Base-by-base conservation (phyloP, 306 rosid species). In the Quillaja saponaria region DNA sequence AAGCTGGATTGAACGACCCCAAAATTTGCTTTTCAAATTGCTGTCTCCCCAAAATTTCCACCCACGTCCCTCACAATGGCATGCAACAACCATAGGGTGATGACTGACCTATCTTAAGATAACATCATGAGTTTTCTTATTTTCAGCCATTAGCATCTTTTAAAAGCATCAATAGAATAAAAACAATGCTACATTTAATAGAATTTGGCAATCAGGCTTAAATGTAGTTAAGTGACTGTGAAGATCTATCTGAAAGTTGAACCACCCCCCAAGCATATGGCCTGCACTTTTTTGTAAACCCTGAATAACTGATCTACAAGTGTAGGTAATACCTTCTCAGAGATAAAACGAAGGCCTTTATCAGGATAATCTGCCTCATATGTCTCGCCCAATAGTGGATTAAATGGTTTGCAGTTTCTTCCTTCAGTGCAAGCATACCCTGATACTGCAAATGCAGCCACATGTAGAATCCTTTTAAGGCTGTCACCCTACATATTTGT, bases 1-100 rank as follows among this genome's bases (percentile, higher is more conserved):
- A 63, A 89, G 83, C 76, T 92, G 99, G 75, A 92, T 89, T 20
- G 99, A 89, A 44, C 96, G 94, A 58, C 99, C 96, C 95, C 94
- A 89, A 73, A 92, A 92, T 81, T 89, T 92, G 67, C 94, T 92
- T 79, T 81, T 92, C 65, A 92, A 72, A 50, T 74, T 87, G 77
- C 82, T 85, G 55, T 92, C 99, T 13, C 86, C 99, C 90, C 85
- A 86, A 68, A 92, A 86, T 78, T 81, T 92, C 99, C 99, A 92
- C 31, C 95, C 94, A 35, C 10, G 73, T 15, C 99, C 99, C 72
- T 89, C 95, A 58, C 96, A 88, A 49, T 91, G 96, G 82, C 96
- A 88, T 71, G 97, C 97, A 64, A 91, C 69, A 68, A 81, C 49
- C 96, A 88, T 78, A 34, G 97, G 97, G 71, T 91, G 96, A 77